Percentiles rank a stretch among this genome's conserved stretches.
Evolutionary conservation across 305 asterid species (phyloP).

Genomic region (Solanum hybrid): DNA sequence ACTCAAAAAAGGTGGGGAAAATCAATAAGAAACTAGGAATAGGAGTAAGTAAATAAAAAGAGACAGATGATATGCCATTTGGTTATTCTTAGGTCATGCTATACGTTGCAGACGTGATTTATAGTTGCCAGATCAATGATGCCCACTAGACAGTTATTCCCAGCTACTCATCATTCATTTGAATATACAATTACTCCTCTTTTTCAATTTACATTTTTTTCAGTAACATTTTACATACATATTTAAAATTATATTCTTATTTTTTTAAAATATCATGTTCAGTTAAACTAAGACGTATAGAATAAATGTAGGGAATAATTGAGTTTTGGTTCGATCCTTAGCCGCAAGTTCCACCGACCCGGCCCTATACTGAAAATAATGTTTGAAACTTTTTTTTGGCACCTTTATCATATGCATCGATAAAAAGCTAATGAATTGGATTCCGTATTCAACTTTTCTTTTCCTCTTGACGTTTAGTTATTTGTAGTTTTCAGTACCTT

Average conservation of each 20-base stretch:
- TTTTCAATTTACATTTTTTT: not conserved
- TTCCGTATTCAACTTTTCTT: not conserved
- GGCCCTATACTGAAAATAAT: not conserved
- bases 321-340: not conserved
- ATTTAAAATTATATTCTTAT: not conserved
- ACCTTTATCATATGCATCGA: not conserved
- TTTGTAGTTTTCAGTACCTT: not conserved
- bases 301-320: not conserved
- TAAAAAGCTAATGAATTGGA: not conserved
- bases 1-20: not conserved
- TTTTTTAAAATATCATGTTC: not conserved
- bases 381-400: not conserved
- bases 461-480: not conserved
- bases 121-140: not conserved
- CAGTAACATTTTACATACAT: not conserved
- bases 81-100: not conserved
- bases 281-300: not conserved
- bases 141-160: not conserved
- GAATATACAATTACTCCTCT: not conserved
- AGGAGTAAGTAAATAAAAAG: not conserved
- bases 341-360: slow-evolving; percentile 2
- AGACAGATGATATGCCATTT: not conserved
- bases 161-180: not conserved
- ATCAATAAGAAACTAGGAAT: not conserved
- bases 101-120: not conserved